These are phyloP conservation scores for Heracleum sosnowskyi DNA, from an alignment of 129 eudicot species.

Conservation along the genomic window DNA sequence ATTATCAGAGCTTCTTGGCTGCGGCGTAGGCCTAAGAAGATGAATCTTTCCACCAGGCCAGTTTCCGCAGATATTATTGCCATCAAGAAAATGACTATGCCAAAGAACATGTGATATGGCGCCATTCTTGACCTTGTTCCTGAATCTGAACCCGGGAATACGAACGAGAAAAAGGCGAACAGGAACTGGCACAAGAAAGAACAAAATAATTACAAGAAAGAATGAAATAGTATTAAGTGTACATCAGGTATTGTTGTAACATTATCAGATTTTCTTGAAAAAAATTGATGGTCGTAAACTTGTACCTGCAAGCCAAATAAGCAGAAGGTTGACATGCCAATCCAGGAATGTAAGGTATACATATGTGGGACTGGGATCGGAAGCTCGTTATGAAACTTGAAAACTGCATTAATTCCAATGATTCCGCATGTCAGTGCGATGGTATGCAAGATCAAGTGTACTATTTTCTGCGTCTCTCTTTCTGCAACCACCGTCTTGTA, in stretches of 20 bases:
- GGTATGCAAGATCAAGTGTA: slow-evolving; percentile 43
- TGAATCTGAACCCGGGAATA: slow-evolving; percentile 38
- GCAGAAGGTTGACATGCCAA: slow-evolving; percentile 56
- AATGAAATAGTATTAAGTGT: background rate
- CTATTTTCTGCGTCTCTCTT: slow-evolving; percentile 31
- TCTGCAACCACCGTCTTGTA: slow-evolving; percentile 43
- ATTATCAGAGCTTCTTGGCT: slow-evolving; percentile 58
- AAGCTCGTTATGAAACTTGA: slow-evolving; percentile 50
- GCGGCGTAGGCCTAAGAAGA: slow-evolving; percentile 20
- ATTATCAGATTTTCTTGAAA: background rate
- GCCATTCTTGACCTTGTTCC: slow-evolving; percentile 38
- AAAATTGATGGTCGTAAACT: background rate
- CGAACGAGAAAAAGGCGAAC: slow-evolving; percentile 49
- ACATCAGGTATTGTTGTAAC: background rate
- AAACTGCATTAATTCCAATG: slow-evolving; percentile 53
- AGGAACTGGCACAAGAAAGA: slow-evolving; percentile 38
- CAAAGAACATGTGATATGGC: slow-evolving; percentile 72
- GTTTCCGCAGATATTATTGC: slow-evolving; percentile 45
- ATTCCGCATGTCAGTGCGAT: slow-evolving; percentile 51
- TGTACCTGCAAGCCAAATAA: slow-evolving; percentile 61
- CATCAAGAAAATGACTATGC: slow-evolving; percentile 49
- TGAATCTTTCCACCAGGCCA: slow-evolving; percentile 50
- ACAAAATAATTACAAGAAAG: background rate
- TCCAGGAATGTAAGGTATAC: slow-evolving; percentile 74
- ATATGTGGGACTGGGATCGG: slow-evolving; percentile 40